These are phyloP conservation scores for Parathielavia hyrcaniae DNA, from an alignment of 495 filamentous ascomycete species.

Conservation along the genomic window DNA sequence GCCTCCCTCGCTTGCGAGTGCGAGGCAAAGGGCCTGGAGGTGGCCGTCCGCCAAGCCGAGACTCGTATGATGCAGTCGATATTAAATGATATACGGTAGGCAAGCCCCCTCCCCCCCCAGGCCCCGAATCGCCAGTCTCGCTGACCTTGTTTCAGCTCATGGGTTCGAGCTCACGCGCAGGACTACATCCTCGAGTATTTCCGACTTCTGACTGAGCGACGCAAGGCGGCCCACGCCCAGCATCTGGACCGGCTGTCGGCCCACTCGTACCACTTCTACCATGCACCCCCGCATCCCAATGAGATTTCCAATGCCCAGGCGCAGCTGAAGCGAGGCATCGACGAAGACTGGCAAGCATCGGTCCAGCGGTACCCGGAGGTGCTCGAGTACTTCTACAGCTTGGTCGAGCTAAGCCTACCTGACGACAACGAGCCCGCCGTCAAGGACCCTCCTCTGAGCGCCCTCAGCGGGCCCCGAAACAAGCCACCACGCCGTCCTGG, in stretches of 20 bases:
- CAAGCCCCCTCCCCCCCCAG: conserved; percentile 3
- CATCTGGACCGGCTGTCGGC: conserved; percentile 53
- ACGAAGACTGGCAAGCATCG: conserved; percentile 64
- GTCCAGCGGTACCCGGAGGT: conserved; percentile 68
- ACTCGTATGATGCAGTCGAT: conserved; percentile 55
- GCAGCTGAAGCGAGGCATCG: conserved; percentile 59
- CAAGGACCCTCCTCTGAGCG: conserved; percentile 51
- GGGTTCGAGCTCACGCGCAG: conserved; percentile 64
- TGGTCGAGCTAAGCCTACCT: conserved; percentile 56
- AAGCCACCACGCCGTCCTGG: conserved; percentile 33
- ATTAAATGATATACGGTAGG: conserved; percentile 59
- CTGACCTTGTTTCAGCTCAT: conserved; percentile 45
- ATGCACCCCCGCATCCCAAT: conserved; percentile 48
- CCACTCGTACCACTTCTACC: conserved; percentile 53
- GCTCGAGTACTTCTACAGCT: conserved; percentile 63
- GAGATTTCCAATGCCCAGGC: conserved; percentile 54
- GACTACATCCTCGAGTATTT: conserved; percentile 66
- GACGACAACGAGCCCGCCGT: conserved; percentile 48
- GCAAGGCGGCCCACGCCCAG: conserved; percentile 50
- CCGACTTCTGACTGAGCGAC: conserved; percentile 51
- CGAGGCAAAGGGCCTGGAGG: conserved; percentile 60
- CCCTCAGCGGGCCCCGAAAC: conserved; percentile 39
- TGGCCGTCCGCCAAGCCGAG: conserved; percentile 61
- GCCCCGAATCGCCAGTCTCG: not conserved
- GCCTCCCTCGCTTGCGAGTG: conserved; percentile 59